Conservation (phyloP, 1,284 basidiomycete genomes). For the Inonotus obliquus region DNA sequence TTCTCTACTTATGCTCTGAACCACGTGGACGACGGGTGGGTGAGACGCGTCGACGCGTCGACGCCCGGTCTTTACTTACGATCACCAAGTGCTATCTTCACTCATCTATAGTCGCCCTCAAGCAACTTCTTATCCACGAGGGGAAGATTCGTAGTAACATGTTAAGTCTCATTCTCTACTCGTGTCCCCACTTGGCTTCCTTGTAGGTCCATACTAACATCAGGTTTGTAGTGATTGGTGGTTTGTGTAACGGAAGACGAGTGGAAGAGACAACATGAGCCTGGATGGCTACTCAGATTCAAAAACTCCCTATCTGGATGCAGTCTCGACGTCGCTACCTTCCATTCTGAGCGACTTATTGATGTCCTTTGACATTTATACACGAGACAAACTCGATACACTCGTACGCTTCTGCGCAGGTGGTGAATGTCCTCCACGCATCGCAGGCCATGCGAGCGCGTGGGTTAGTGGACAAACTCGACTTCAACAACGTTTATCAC, state of each 20-base stretch:
- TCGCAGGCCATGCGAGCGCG: conserved; percentile 13
- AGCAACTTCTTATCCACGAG: no score
- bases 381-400: conserved; percentile 14
- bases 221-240: background rate
- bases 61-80: background rate
- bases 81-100: background rate
- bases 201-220: background rate
- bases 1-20: no score
- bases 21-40: background rate
- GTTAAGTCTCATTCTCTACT: background rate
- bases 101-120: background rate
- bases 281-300: background rate
- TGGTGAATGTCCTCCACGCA: conserved; percentile 11
- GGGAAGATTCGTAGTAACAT: background rate
- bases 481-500: background rate
- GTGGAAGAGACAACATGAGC: background rate
- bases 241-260: background rate
- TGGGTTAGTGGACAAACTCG: conserved; percentile 14
- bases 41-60: background rate
- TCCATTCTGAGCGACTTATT: conserved; percentile 14
- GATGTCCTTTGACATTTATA: conserved; percentile 10
- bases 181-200: background rate
- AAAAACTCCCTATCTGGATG: conserved; percentile 17
- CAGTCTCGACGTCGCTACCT: conserved; percentile 13
- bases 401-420: conserved; percentile 13